Percentiles rank a stretch among this genome's conserved stretches.
phyloP scores from a whole-genome alignment of 441 rosid species.

The Jatropha multifida region DNA sequence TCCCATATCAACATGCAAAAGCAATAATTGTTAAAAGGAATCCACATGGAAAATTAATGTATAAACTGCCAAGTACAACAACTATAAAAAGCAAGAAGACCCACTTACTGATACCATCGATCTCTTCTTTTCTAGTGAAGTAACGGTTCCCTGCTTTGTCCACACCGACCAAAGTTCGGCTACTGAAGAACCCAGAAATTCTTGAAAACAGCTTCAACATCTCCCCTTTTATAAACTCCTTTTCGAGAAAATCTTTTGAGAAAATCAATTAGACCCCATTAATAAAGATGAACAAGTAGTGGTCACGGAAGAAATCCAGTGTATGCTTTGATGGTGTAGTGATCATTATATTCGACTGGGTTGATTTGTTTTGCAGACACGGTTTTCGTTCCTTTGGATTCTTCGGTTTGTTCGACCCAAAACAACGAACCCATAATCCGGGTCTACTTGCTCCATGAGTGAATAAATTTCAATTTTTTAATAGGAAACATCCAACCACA shows the following conservation, averaged over 20 bases:
- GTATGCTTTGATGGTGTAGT: not conserved
- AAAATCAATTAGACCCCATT: constrained; percentile 11
- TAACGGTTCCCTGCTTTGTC: constrained; percentile 88
- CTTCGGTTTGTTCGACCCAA: not conserved
- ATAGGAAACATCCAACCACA: no score
- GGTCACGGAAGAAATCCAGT: not conserved
- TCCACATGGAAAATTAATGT: not conserved
- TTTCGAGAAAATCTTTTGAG: not conserved
- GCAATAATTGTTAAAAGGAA: not conserved
- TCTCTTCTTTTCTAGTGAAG: constrained; percentile 72
- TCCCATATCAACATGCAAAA: not conserved
- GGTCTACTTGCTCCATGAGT: not conserved
- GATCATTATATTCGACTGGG: not conserved
- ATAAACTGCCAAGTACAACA: not conserved
- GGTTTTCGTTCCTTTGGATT: not conserved
- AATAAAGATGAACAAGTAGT: not conserved
- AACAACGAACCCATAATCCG: not conserved
- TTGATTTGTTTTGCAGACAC: not conserved
- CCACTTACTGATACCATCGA: constrained; percentile 78
- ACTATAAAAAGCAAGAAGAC: constrained; percentile 17
- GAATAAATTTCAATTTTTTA: no score
- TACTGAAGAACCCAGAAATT: constrained; percentile 61
- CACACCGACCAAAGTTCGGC: constrained; percentile 49
- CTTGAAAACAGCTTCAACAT: constrained; percentile 80
- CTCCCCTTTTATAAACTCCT: not conserved